Evolutionary conservation across 345 rosid species (phyloP), one percentile per base, ranked within the genome.

Genomic region (Linum tenue): DNA sequence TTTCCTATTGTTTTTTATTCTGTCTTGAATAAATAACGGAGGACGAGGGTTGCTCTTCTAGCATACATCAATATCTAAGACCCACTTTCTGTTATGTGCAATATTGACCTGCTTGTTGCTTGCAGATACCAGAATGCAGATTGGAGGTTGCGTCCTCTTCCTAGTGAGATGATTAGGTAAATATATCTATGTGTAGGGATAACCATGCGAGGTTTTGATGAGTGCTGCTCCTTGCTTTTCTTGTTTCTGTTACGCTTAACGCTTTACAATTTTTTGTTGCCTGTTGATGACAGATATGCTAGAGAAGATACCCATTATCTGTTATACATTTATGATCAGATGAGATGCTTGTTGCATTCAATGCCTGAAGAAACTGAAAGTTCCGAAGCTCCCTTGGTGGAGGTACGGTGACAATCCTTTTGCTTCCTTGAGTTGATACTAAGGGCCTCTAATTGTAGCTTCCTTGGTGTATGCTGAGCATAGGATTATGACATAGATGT

Each of bases 251-350:
- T 22, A 22, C 31, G 31, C 31, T 22, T 22, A 22, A 22, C 31
- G 31, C 31, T 22, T 7, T 7, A 17, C 22, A 7, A 65, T 36
- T 62, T 42, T 17, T 22, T 51, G 43, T 11, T 57, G 43, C 60
- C 59, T 68, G 66, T 57, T 59, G 36, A 55, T 75, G 77, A 67
- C 81, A 92, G 98, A 83, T 92, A 92, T 82, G 98, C 89, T 59
- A 83, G 97, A 77, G 97, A 92, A 76, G 98, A 90, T 76, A 92
- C 98, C 9, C 97, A 92, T 80, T 92, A 88, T 77, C 78, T 88
- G 72, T 74, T 92, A 82, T 80, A 86, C 73, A 85, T 92, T 15
- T 86, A 79, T 79, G 96, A 92, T 74, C 5, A 77, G 64, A 90
- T 92, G 98, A 85, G 79, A 65, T 66, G 63, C 59, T 63, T 76